Conservation (phyloP, 805 yeast species). For the Nakazawaea holstii region DNA sequence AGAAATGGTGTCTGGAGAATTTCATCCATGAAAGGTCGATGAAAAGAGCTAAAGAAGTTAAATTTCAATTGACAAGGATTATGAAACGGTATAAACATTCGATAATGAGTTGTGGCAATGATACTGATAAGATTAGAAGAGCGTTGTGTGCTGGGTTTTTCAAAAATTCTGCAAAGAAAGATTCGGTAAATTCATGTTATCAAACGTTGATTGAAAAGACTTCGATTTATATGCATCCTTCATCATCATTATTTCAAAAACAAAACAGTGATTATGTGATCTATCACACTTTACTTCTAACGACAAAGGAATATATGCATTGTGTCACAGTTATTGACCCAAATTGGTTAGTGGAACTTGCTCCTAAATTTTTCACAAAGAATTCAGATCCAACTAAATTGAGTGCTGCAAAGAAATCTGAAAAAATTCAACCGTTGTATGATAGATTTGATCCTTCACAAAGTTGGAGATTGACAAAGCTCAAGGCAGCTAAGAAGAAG, state of each 20-base stretch:
- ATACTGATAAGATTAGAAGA: conserved; percentile 51
- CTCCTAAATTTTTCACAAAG: conserved; percentile 66
- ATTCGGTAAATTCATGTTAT: conserved; percentile 50
- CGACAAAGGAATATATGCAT: conserved; percentile 89
- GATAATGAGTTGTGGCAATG: conserved; percentile 46
- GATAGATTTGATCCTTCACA: conserved; percentile 55
- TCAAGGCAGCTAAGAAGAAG: conserved; percentile 21
- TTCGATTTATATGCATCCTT: conserved; percentile 82
- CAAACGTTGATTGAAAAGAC: conserved; percentile 61
- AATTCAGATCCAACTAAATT: conserved; percentile 45
- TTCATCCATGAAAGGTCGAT: conserved; percentile 77
- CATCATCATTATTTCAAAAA: conserved; percentile 59
- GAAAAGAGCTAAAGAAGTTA: conserved; percentile 73
- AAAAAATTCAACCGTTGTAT: conserved; percentile 70
- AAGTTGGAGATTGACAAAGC: conserved; percentile 70
- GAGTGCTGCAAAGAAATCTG: conserved; percentile 48
- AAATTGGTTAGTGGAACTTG: conserved; percentile 65
- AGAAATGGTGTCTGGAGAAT: conserved; percentile 75
- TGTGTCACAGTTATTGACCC: conserved; percentile 81
- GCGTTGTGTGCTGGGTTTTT: conserved; percentile 66
- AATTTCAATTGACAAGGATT: conserved; percentile 58
- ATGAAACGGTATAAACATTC: conserved; percentile 44
- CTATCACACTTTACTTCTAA: conserved; percentile 75
- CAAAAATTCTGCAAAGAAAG: conserved; percentile 60
- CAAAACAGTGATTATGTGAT: conserved; percentile 66